Evolutionary conservation across 1,284 basidiomycete genomes (phyloP).

Genomic region (Austroboletus sp.): DNA sequence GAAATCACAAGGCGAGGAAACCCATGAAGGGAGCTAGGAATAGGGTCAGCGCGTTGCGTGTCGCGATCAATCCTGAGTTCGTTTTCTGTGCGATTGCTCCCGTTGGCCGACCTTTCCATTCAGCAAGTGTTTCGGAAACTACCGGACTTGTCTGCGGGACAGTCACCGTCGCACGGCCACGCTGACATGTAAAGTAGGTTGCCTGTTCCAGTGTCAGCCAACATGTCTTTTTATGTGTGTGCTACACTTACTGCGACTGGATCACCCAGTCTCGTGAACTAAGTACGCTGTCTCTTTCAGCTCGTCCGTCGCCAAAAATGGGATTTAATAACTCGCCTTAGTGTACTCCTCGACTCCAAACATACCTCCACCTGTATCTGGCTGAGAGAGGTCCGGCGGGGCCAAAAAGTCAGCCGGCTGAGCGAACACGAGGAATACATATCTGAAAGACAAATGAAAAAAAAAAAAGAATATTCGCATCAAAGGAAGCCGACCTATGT

Average conservation of each 20-base stretch:
- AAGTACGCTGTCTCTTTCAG: neutral
- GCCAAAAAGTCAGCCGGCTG: slow-evolving; percentile 59
- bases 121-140: slow-evolving; percentile 51
- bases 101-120: slow-evolving; percentile 21
- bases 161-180: slow-evolving; percentile 52
- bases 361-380: slow-evolving; percentile 44
- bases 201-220: slow-evolving; percentile 35
- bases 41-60: slow-evolving; percentile 22
- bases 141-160: slow-evolving; percentile 57
- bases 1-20: slow-evolving; percentile 22
- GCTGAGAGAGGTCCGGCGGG: slow-evolving; percentile 49
- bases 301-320: neutral
- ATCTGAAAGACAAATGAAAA: slow-evolving; percentile 40
- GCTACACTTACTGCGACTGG: slow-evolving; percentile 48
- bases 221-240: neutral
- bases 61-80: slow-evolving; percentile 20
- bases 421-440: slow-evolving; percentile 58
- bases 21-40: slow-evolving; percentile 28
- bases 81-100: slow-evolving; percentile 14
- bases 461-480: neutral
- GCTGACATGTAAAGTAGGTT: slow-evolving; percentile 71
- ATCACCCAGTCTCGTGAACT: slow-evolving; percentile 51
- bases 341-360: slow-evolving; percentile 53
- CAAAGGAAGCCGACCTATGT: slow-evolving; percentile 46
- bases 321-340: slow-evolving; percentile 32